Conservation (phyloP, 208 protist genomes). For the Acanthamoeba royreba region DNA sequence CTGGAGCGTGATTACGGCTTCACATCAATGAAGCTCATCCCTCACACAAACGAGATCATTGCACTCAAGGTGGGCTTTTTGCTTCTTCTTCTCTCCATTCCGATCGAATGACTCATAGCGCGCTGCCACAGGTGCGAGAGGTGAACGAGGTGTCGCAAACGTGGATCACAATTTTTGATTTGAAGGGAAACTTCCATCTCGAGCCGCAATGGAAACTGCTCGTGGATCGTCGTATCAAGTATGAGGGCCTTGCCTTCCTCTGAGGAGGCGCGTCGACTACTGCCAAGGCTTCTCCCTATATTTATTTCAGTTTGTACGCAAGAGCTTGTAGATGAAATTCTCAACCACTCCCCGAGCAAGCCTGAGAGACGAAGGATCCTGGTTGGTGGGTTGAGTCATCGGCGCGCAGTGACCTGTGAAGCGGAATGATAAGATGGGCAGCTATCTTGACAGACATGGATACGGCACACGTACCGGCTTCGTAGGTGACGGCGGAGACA, state of each 20-base stretch:
- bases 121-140: background rate
- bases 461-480: too few species aligned
- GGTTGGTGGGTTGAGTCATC: background rate
- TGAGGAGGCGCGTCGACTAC: background rate
- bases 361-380: background rate
- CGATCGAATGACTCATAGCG: too few species aligned
- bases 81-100: too few species aligned
- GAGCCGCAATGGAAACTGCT: constrained; percentile 37
- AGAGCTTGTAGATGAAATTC: constrained; percentile 14
- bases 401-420: background rate
- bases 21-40: constrained; percentile 38
- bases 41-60: constrained; percentile 43
- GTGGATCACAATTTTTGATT: constrained; percentile 40
- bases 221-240: background rate
- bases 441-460: too few species aligned
- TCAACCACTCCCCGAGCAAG: background rate
- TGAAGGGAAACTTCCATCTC: constrained; percentile 35
- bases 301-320: background rate
- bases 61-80: constrained; percentile 17
- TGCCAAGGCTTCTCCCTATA: too few species aligned
- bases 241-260: constrained; percentile 28
- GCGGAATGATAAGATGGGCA: background rate
- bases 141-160: background rate
- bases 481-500: constrained; percentile 6
- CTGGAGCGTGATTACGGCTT: background rate